Evolutionary conservation across 208 protist genomes (phyloP).

Genomic region (Zelonia costaricensis): DNA sequence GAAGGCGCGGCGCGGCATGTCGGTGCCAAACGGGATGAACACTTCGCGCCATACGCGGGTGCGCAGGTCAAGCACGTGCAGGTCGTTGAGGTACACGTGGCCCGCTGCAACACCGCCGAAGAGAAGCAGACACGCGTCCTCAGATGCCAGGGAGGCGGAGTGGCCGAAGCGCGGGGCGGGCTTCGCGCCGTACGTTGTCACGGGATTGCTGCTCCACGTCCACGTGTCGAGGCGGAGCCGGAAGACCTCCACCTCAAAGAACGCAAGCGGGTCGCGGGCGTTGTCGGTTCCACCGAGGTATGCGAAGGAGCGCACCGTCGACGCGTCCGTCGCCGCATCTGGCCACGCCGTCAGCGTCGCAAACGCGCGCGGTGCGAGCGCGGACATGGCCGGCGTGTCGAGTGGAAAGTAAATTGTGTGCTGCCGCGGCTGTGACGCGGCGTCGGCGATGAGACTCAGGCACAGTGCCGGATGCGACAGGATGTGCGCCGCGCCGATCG

Average conservation of each 20-base stretch:
- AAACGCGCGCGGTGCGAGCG: slow-evolving; percentile 43
- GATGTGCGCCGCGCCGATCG: slow-evolving; percentile 6
- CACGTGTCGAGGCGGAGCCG: slow-evolving; percentile 35
- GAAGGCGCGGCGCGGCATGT: slow-evolving; percentile 61
- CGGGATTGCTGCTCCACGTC: slow-evolving; percentile 16
- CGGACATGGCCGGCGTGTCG: slow-evolving; percentile 26
- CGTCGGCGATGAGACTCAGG: slow-evolving; percentile 10
- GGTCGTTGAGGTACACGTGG: slow-evolving; percentile 53
- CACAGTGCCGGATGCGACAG: slow-evolving; percentile 33
- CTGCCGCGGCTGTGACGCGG: slow-evolving; percentile 7
- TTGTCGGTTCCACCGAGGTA: slow-evolving; percentile 74
- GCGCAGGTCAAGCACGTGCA: slow-evolving; percentile 57
- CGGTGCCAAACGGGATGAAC: slow-evolving; percentile 47
- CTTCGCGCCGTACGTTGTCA: slow-evolving; percentile 61
- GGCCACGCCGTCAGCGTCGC: slow-evolving; percentile 65
- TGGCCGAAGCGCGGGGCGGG: slow-evolving; percentile 74
- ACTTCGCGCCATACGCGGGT: slow-evolving; percentile 82
- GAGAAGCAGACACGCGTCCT: slow-evolving; percentile 45
- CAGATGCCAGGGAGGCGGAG: slow-evolving; percentile 34
- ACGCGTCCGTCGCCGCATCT: slow-evolving; percentile 6
- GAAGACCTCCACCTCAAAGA: slow-evolving; percentile 50
- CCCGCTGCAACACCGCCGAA: slow-evolving; percentile 64
- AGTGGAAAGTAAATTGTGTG: slow-evolving; percentile 51
- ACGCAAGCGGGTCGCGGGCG: slow-evolving; percentile 50
- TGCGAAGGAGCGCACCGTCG: slow-evolving; percentile 32